These are phyloP conservation scores for Eucalyptus cloeziana DNA, from an alignment of 345 rosid species.

Conservation along the genomic window DNA sequence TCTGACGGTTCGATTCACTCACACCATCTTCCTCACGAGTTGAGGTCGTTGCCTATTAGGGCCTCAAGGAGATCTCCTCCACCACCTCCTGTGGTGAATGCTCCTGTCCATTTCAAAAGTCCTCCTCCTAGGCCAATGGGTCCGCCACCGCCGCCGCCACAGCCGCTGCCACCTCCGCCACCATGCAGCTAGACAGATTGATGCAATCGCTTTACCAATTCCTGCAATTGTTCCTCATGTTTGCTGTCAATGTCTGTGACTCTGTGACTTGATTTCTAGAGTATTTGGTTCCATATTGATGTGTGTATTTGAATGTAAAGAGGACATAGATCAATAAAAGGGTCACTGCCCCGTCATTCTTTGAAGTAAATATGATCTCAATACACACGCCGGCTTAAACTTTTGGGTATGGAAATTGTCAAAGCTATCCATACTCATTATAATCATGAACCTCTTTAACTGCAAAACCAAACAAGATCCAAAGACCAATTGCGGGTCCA, in stretches of 20 bases:
- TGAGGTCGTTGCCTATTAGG: not conserved
- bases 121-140: not conserved
- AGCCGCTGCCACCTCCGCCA: not conserved
- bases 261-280: not conserved
- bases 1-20: not conserved
- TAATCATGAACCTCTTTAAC: not conserved
- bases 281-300: not conserved
- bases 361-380: not conserved
- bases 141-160: not conserved
- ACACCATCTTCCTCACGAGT: not conserved
- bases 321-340: not conserved
- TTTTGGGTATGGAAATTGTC: not conserved
- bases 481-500: not conserved
- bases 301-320: not conserved
- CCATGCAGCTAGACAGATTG: not conserved
- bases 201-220: not conserved
- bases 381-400: not conserved
- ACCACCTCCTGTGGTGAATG: not conserved
- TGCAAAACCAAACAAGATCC: not conserved
- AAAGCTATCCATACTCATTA: not conserved
- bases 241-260: not conserved
- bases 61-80: not conserved
- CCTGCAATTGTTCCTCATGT: not conserved
- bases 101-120: no score
- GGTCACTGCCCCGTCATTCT: not conserved